Percentiles rank a stretch among this genome's conserved stretches.
Evolutionary conservation across 2,329 filamentous ascomycete species (phyloP).

Genomic region (Paraphaeosphaeria sporulosa): DNA sequence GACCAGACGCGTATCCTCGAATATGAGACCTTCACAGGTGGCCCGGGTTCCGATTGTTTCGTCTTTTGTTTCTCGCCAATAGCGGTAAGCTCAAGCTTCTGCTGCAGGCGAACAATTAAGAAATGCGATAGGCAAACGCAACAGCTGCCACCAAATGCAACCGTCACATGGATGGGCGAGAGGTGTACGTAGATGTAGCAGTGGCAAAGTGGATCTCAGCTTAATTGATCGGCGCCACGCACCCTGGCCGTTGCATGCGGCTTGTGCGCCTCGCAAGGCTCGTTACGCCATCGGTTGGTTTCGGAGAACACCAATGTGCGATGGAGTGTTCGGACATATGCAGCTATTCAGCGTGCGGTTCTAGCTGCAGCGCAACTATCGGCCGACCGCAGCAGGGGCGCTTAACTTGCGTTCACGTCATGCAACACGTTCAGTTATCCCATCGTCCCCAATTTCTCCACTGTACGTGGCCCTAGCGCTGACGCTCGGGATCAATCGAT

Average conservation of each 20-base stretch:
- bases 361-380: not conserved
- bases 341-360: not conserved
- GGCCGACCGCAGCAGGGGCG: not conserved
- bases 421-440: not conserved
- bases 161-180: not conserved
- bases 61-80: not conserved
- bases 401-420: not conserved
- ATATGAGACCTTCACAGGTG: not conserved
- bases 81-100: not conserved
- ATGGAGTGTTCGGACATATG: not conserved
- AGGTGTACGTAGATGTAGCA: not conserved
- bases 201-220: not conserved
- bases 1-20: not conserved
- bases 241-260: slow-evolving; percentile 10
- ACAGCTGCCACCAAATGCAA: not conserved
- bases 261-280: slow-evolving; percentile 6
- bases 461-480: not conserved
- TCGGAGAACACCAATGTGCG: not conserved
- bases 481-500: not conserved
- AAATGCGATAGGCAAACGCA: not conserved
- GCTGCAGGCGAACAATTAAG: not conserved
- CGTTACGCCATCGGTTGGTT: slow-evolving; percentile 3
- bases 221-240: slow-evolving; percentile 2
- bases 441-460: not conserved
- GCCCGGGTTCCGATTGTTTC: not conserved